Percentiles rank a stretch among this genome's conserved stretches.
Conservation (phyloP, 768 basidiomycete species). For the Lentinula aciculospora region DNA sequence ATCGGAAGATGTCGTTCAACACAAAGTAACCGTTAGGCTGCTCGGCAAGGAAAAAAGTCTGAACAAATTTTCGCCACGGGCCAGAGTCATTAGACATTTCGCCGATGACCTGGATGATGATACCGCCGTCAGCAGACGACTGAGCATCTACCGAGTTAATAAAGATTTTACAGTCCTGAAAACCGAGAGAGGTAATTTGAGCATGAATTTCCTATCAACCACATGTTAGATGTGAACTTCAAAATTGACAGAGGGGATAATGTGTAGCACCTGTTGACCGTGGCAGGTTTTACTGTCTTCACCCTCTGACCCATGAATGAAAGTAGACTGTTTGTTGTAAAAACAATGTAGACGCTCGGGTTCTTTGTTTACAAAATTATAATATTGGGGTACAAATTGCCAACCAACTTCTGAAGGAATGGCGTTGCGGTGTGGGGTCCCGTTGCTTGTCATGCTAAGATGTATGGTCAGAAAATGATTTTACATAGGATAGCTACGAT, state of each 20-base stretch:
- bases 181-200: conserved; percentile 90
- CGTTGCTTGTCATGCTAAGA: conserved; percentile 4
- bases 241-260: conserved; percentile 8
- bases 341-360: conserved; percentile 97
- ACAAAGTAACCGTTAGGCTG: conserved; percentile 99
- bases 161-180: conserved; percentile 97
- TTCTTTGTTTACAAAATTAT: conserved; percentile 98
- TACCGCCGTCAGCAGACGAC: conserved; percentile 89
- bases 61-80: conserved; percentile 97
- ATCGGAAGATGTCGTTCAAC: conserved; percentile 99
- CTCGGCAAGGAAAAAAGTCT: conserved; percentile 99
- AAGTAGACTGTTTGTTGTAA: conserved; percentile 96
- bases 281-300: conserved; percentile 87
- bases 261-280: conserved; percentile 74
- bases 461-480: not conserved
- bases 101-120: conserved; percentile 98
- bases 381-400: conserved; percentile 99
- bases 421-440: conserved; percentile 52
- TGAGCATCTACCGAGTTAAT: conserved; percentile 98
- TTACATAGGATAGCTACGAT: not conserved
- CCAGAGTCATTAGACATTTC: conserved; percentile 95
- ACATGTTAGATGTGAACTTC: conserved; percentile 6
- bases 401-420: conserved; percentile 95
- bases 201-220: conserved; percentile 85
- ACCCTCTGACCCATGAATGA: conserved; percentile 96